These are phyloP conservation scores for Suhomyces sp. DNA, from an alignment of 805 yeast genomes.

Conservation along the genomic window DNA sequence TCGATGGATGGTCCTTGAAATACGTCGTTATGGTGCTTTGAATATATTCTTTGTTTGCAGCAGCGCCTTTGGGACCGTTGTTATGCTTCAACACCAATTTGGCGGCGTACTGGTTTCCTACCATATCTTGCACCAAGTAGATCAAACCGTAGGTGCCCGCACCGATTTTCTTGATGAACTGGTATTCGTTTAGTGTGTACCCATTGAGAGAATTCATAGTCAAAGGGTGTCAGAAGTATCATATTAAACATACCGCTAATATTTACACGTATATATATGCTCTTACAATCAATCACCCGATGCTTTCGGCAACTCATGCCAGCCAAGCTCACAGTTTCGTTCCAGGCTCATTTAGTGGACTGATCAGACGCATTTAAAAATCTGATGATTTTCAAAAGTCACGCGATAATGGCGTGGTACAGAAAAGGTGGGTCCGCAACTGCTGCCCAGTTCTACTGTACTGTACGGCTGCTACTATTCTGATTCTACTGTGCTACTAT, in stretches of 20 bases:
- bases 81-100: constrained; percentile 61
- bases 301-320: not conserved
- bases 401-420: not conserved
- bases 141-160: constrained; percentile 87
- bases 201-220: constrained; percentile 14
- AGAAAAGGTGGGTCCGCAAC: not conserved
- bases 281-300: not conserved
- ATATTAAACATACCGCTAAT: too few relatives aligned
- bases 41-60: constrained; percentile 28
- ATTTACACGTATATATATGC: not conserved
- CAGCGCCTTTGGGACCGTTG: constrained; percentile 25
- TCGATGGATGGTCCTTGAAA: constrained; percentile 15
- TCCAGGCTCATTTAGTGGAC: not conserved
- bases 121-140: constrained; percentile 59
- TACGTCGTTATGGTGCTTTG: constrained; percentile 23
- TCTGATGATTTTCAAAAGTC: not conserved
- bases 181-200: constrained; percentile 27
- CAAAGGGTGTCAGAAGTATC: not conserved
- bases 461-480: not conserved
- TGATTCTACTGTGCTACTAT: not conserved
- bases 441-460: not conserved
- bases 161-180: constrained; percentile 57
- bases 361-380: not conserved
- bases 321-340: not conserved
- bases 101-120: constrained; percentile 58